phyloP scores from a whole-genome alignment of 2,329 filamentous ascomycete species.

The Emmonsia crescens region DNA sequence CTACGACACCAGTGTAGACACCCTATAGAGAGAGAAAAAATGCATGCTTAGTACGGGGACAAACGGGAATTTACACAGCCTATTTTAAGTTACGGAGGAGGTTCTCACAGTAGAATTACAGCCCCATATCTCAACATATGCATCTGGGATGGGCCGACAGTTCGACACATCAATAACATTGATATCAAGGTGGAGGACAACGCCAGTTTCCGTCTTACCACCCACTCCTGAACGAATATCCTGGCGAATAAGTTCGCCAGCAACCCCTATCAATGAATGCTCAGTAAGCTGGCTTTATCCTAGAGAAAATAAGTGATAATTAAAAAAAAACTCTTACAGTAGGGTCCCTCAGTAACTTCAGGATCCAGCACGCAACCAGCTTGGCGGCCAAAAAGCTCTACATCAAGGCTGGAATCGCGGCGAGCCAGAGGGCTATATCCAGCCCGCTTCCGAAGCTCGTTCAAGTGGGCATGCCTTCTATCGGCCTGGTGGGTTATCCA shows the following conservation, averaged over 20 bases:
- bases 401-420: background rate
- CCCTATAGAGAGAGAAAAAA: conserved; percentile 15
- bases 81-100: background rate
- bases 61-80: background rate
- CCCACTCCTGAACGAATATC: conserved; percentile 23
- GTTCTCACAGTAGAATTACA: conserved; percentile 29
- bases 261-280: conserved; percentile 32
- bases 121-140: conserved; percentile 28
- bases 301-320: background rate
- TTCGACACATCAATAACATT: conserved; percentile 32
- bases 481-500: background rate
- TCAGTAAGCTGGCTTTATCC: background rate
- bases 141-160: conserved; percentile 27
- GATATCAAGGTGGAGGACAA: conserved; percentile 29
- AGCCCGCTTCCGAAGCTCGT: background rate
- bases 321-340: conserved; percentile 1
- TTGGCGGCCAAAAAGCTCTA: conserved; percentile 12
- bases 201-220: conserved; percentile 21
- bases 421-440: background rate
- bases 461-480: background rate
- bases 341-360: conserved; percentile 35
- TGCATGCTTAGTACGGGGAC: background rate
- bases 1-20: conserved; percentile 30
- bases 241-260: conserved; percentile 28
- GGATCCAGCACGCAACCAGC: conserved; percentile 37